Evolutionary conservation across 2,329 filamentous ascomycete genomes (phyloP).

Genomic region (Microdochium bolleyi): DNA sequence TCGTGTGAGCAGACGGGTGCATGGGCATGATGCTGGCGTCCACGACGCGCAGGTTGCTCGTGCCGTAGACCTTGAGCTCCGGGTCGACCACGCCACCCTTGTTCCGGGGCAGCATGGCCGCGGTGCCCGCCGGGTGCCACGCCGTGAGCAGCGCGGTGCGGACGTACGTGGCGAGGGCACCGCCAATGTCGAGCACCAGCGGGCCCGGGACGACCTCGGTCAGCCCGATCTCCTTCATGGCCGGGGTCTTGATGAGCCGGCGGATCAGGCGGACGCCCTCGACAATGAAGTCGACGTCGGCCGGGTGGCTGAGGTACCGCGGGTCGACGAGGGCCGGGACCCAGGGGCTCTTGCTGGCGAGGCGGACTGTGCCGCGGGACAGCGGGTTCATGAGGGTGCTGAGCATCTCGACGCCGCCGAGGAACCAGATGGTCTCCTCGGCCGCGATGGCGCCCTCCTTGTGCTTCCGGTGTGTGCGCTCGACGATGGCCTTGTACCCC

Average conservation of each 20-base stretch:
- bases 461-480: background rate
- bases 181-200: constrained; percentile 1
- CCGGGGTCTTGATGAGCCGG: constrained; percentile 10
- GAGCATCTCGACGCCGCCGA: constrained; percentile 8
- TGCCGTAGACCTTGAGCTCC: constrained; percentile 38
- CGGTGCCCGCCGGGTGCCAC: constrained; percentile 35
- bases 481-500: background rate
- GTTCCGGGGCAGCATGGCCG: constrained; percentile 40
- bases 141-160: constrained; percentile 1
- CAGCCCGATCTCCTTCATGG: constrained; percentile 11
- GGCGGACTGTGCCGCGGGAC: constrained; percentile 14
- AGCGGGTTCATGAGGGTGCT: constrained; percentile 12
- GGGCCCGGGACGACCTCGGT: constrained; percentile 10
- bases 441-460: constrained; percentile 4
- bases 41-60: constrained; percentile 15
- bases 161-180: background rate
- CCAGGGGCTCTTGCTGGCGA: constrained; percentile 12
- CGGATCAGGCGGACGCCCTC: constrained; percentile 14
- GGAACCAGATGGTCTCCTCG: constrained; percentile 11
- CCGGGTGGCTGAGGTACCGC: constrained; percentile 14
- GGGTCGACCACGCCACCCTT: constrained; percentile 41
- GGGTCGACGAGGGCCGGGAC: constrained; percentile 12
- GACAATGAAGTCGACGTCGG: constrained; percentile 14
- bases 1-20: background rate
- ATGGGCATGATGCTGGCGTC: background rate